Conservation (phyloP, 2,329 filamentous ascomycete genomes). For the Fusarium sp. region DNA sequence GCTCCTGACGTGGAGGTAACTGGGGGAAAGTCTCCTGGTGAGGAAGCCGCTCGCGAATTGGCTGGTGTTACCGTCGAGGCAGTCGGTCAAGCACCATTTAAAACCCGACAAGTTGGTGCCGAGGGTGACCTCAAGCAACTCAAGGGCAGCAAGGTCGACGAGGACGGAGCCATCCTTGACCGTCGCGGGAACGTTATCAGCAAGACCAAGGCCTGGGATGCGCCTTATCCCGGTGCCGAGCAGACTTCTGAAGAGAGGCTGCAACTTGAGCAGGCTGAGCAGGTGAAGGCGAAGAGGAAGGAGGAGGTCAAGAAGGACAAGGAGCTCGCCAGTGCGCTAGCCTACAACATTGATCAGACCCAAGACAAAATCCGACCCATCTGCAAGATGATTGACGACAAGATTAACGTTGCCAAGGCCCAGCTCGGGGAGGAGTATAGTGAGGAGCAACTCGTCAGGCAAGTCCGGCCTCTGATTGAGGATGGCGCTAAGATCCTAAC, state of each 20-base stretch:
- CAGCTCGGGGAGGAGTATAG: slow-evolving; percentile 89
- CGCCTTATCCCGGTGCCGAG: slow-evolving; percentile 70
- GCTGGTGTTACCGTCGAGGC: slow-evolving; percentile 64
- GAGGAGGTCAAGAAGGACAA: slow-evolving; percentile 73
- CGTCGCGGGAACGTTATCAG: slow-evolving; percentile 76
- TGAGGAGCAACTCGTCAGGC: slow-evolving; percentile 86
- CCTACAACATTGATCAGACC: slow-evolving; percentile 77
- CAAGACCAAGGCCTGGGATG: slow-evolving; percentile 75
- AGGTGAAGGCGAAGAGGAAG: slow-evolving; percentile 60
- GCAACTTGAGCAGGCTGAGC: slow-evolving; percentile 49
- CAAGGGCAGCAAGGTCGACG: slow-evolving; percentile 73
- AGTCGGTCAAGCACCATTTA: slow-evolving; percentile 62
- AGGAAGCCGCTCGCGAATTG: slow-evolving; percentile 55
- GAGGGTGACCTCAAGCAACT: slow-evolving; percentile 74
- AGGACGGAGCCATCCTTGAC: slow-evolving; percentile 76
- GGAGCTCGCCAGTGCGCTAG: slow-evolving; percentile 82
- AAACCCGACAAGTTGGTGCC: slow-evolving; percentile 68
- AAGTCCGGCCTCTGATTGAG: slow-evolving; percentile 89
- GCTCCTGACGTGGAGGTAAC: slow-evolving; percentile 48
- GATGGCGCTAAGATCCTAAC: slow-evolving; percentile 84
- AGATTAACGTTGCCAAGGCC: slow-evolving; percentile 82
- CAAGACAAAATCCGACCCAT: slow-evolving; percentile 87
- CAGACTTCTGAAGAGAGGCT: slow-evolving; percentile 57
- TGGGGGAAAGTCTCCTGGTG: slow-evolving; percentile 7
- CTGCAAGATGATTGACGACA: slow-evolving; percentile 86